A percentile compares a stretch with the other conserved stretches of the same genome.
phyloP scores from a whole-genome alignment of 2,329 filamentous ascomycete genomes.

The Lachnellula hyalina region DNA sequence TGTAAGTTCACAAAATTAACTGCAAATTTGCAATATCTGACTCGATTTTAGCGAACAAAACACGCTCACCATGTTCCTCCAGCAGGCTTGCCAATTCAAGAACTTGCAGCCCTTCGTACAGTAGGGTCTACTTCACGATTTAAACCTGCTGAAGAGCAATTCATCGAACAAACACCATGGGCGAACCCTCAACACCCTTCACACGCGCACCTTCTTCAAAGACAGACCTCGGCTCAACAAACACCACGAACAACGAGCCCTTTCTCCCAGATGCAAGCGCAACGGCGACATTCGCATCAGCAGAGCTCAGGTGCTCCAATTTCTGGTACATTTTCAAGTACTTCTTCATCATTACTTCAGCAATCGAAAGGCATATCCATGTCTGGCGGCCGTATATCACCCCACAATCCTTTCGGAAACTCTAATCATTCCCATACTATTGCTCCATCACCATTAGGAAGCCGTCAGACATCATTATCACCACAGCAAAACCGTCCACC shows the following conservation, averaged over 20 bases:
- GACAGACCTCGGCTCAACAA: constrained; percentile 37
- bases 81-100: constrained; percentile 26
- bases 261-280: constrained; percentile 28
- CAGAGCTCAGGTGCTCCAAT: constrained; percentile 23
- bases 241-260: constrained; percentile 34
- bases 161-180: constrained; percentile 86
- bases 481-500: constrained; percentile 24
- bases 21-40: constrained; percentile 10
- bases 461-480: constrained; percentile 29
- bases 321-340: constrained; percentile 31
- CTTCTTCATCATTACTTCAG: constrained; percentile 18
- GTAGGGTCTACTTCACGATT: constrained; percentile 29
- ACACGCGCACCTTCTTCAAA: constrained; percentile 42
- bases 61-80: constrained; percentile 19
- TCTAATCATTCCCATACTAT: constrained; percentile 25
- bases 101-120: constrained; percentile 29
- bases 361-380: constrained; percentile 24
- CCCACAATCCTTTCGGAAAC: constrained; percentile 29
- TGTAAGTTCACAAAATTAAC: constrained; percentile 48
- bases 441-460: constrained; percentile 29
- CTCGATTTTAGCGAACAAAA: constrained; percentile 23
- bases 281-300: constrained; percentile 37
- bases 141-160: constrained; percentile 73
- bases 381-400: constrained; percentile 26
- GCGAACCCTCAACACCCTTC: constrained; percentile 80